A percentile compares a stretch with the other conserved stretches of the same genome.
phyloP scores from a whole-genome alignment of 352 stramenopile species.

The Pythium aristosporum region DNA sequence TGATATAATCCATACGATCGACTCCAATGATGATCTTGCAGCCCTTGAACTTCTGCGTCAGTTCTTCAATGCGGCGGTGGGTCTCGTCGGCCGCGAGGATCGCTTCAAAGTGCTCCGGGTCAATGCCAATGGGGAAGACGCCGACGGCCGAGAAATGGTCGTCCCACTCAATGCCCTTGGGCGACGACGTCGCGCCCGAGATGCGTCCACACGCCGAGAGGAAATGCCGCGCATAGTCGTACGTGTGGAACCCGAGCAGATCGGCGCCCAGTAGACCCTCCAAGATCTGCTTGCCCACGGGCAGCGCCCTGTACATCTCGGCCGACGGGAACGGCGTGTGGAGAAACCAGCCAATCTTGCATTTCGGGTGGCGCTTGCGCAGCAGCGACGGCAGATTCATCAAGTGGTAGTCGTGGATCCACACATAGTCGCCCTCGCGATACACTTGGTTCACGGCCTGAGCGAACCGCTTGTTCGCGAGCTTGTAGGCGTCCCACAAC shows the following conservation, averaged over 20 bases:
- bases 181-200: constrained; percentile 66
- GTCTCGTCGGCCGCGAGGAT: constrained; percentile 49
- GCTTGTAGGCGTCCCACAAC: constrained; percentile 87
- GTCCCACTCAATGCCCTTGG: constrained; percentile 77
- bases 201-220: constrained; percentile 75
- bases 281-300: constrained; percentile 75
- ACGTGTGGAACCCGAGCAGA: constrained; percentile 85
- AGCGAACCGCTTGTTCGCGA: constrained; percentile 81
- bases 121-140: constrained; percentile 85
- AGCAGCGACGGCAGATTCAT: constrained; percentile 85
- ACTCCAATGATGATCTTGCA: constrained; percentile 86
- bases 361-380: constrained; percentile 63
- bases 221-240: constrained; percentile 87
- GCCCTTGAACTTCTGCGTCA: constrained; percentile 60
- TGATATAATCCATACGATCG: constrained; percentile 87
- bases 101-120: constrained; percentile 80
- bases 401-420: constrained; percentile 90
- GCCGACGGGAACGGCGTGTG: constrained; percentile 86
- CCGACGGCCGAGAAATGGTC: constrained; percentile 82
- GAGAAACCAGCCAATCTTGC: constrained; percentile 87
- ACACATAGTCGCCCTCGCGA: constrained; percentile 81
- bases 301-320: constrained; percentile 85
- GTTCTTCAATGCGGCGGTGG: constrained; percentile 58
- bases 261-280: constrained; percentile 80
- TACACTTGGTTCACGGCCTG: constrained; percentile 81